These are phyloP conservation scores for Funneliformis caledonium DNA, from an alignment of 371 early-diverging fungal species.

Conservation along the genomic window DNA sequence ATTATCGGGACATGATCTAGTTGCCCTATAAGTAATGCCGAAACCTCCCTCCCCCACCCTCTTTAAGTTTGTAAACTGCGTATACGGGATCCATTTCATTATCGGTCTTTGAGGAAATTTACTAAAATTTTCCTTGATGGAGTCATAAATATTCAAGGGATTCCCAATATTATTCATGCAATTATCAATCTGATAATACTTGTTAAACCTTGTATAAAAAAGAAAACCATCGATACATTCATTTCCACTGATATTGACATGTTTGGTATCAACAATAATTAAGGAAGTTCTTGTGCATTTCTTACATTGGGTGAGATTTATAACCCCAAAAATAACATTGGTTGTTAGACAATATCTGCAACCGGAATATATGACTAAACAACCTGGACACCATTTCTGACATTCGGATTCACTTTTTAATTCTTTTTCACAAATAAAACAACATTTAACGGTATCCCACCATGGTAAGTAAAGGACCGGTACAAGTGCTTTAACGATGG, in stretches of 20 bases:
- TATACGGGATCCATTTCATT: background rate
- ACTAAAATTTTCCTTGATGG: background rate
- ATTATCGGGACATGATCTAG: background rate
- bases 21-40: background rate
- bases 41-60: background rate
- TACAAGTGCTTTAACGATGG: background rate
- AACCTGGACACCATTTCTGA: background rate
- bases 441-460: background rate
- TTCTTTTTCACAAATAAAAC: background rate
- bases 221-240: background rate
- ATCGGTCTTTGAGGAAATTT: background rate
- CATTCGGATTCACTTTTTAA: background rate
- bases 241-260: background rate
- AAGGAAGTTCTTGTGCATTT: background rate
- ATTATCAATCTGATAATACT: background rate
- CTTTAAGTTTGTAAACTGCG: background rate
- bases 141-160: background rate
- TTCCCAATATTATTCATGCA: background rate
- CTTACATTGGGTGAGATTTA: background rate
- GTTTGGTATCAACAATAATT: background rate
- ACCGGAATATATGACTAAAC: background rate
- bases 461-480: background rate
- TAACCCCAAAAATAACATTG: background rate
- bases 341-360: background rate
- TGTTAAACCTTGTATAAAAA: background rate